A percentile compares a stretch with the other conserved stretches of the same genome.
Evolutionary conservation across 371 early-diverging fungal genomes (phyloP).

Genomic region (Mucor racemosus): DNA sequence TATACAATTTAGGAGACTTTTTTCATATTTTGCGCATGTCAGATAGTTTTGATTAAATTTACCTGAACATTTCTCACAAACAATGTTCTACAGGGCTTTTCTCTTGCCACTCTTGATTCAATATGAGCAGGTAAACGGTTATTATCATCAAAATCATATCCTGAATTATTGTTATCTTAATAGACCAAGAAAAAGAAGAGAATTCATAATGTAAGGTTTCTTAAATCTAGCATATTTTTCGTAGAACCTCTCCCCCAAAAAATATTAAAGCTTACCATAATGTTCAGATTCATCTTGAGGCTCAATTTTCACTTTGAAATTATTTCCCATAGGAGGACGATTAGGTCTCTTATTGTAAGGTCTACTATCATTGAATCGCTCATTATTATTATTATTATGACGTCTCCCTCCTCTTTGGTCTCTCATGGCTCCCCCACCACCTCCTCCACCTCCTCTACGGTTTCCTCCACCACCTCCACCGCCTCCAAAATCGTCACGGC

Average conservation of each 20-base stretch:
- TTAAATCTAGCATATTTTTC: no score
- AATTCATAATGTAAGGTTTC: no score
- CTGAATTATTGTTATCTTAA: slow-evolving; percentile 3
- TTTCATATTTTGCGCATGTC: background rate
- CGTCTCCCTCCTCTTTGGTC: slow-evolving; percentile 24
- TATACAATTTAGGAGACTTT: background rate
- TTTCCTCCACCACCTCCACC: slow-evolving; percentile 27
- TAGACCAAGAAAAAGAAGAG: background rate
- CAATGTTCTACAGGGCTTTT: slow-evolving; percentile 57
- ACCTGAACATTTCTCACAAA: slow-evolving; percentile 65
- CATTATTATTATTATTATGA: slow-evolving; percentile 15
- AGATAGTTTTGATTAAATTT: slow-evolving; percentile 12
- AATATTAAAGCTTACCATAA: slow-evolving; percentile 21
- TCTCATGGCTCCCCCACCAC: slow-evolving; percentile 39
- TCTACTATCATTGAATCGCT: slow-evolving; percentile 23
- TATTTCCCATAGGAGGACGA: background rate
- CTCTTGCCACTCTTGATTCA: slow-evolving; percentile 51
- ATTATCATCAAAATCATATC: slow-evolving; percentile 27
- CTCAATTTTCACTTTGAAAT: slow-evolving; percentile 20
- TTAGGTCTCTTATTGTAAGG: slow-evolving; percentile 28
- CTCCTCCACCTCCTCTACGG: slow-evolving; percentile 17
- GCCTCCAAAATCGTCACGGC: slow-evolving; percentile 30
- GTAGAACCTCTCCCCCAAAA: no score
- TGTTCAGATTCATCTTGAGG: slow-evolving; percentile 17
- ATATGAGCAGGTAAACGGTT: slow-evolving; percentile 40